phyloP scores from a whole-genome alignment of 257 asterid genomes.

The Ballota nigra region DNA sequence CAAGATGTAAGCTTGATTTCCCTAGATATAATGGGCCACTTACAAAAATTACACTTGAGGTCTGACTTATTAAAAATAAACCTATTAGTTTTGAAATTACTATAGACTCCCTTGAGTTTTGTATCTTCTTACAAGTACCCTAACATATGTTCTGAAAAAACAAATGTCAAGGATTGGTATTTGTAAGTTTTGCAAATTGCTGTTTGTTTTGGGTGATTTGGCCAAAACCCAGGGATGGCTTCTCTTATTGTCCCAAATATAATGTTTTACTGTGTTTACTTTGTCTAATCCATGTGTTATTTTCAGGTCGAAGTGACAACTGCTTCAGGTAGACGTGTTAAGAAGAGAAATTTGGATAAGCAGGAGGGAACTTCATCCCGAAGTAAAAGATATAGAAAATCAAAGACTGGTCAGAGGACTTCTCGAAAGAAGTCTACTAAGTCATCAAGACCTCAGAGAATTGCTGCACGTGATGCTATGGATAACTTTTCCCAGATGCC shows the following conservation, averaged over 20 bases:
- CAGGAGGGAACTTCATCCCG: conserved; percentile 59
- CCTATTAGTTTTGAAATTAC: neutral
- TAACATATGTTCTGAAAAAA: neutral
- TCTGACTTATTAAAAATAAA: neutral
- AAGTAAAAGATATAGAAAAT: conserved; percentile 52
- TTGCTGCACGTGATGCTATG: conserved; percentile 67
- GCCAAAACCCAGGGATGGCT: neutral
- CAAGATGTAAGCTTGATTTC: conserved; percentile 60
- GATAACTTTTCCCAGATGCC: conserved; percentile 46
- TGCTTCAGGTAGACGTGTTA: conserved; percentile 57
- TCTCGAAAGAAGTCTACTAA: conserved; percentile 52
- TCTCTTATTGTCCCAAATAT: neutral
- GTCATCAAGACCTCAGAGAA: conserved; percentile 70
- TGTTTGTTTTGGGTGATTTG: neutral
- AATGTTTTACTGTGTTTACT: conserved; percentile 21
- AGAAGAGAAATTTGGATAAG: conserved; percentile 56
- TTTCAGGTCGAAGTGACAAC: conserved; percentile 58
- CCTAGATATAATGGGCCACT: conserved; percentile 3
- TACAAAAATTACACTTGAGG: neutral
- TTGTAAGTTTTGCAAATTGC: neutral
- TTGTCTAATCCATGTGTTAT: conserved; percentile 31
- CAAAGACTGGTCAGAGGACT: conserved; percentile 39
- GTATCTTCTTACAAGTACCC: neutral
- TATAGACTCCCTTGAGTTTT: neutral
- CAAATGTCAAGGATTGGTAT: neutral